phyloP scores from a whole-genome alignment of 2,329 filamentous ascomycete genomes.

The Rutstroemia sp. region DNA sequence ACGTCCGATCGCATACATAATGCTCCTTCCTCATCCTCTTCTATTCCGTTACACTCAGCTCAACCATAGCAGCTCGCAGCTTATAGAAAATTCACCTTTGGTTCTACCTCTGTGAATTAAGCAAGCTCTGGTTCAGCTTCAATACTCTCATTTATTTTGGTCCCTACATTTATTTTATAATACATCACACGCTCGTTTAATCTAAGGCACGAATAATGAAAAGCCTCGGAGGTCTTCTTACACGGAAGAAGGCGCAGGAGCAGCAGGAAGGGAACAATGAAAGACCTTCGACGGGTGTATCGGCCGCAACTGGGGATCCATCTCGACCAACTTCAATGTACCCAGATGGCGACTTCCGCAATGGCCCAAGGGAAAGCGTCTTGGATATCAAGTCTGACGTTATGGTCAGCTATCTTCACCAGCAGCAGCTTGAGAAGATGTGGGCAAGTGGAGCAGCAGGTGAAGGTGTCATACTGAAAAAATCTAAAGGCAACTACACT shows the following conservation, averaged over 20 bases:
- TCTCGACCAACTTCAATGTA: slow-evolving; percentile 29
- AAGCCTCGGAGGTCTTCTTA: too few relatives aligned
- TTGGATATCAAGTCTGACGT: slow-evolving; percentile 51
- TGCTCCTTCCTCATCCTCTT: neutral
- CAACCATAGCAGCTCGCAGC: neutral
- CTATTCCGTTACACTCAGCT: neutral
- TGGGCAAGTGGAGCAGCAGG: slow-evolving; percentile 41
- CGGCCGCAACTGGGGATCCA: neutral
- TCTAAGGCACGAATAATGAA: too few relatives aligned
- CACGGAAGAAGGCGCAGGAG: neutral
- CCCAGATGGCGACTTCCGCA: slow-evolving; percentile 35
- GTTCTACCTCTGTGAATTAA: too few relatives aligned
- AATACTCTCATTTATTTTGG: too few relatives aligned
- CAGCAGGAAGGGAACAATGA: neutral
- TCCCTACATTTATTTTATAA: too few relatives aligned
- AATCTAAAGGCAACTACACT: slow-evolving; percentile 40
- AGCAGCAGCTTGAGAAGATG: slow-evolving; percentile 49
- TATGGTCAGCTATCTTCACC: slow-evolving; percentile 56
- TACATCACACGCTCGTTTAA: too few relatives aligned
- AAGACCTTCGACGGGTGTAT: too few relatives aligned
- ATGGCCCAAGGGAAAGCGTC: slow-evolving; percentile 37
- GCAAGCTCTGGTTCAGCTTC: too few relatives aligned
- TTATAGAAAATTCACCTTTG: neutral
- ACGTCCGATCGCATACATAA: neutral
- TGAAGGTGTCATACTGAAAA: slow-evolving; percentile 50